A percentile compares a stretch with the other conserved stretches of the same genome.
Conservation (phyloP, 768 basidiomycete species). For the Mycena latifolia region DNA sequence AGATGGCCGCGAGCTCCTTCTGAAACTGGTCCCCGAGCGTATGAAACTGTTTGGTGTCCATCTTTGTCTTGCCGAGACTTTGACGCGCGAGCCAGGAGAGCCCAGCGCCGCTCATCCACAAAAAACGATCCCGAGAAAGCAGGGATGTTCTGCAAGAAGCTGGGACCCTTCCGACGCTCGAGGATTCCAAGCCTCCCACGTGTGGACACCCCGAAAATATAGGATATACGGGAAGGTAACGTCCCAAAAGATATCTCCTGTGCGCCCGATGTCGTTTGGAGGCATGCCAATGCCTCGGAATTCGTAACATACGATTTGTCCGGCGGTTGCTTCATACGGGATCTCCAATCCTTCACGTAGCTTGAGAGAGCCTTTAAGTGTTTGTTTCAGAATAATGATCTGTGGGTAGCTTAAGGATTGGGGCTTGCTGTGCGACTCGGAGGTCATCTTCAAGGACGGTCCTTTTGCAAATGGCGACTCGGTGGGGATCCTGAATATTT, state of each 20-base stretch:
- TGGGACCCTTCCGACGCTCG: conserved; percentile 1
- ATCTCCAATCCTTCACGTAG: neutral
- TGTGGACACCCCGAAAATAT: neutral
- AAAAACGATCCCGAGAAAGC: neutral
- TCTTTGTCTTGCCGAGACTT: neutral
- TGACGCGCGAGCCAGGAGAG: neutral
- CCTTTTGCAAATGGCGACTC: too few species aligned
- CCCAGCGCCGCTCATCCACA: neutral
- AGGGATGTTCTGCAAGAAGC: conserved; percentile 7
- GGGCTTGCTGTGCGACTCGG: neutral
- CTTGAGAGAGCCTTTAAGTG: neutral
- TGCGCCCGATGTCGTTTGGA: conserved; percentile 1
- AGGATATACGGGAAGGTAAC: conserved; percentile 1
- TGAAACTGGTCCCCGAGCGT: neutral
- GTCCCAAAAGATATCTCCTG: conserved; percentile 16
- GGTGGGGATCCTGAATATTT: too few species aligned
- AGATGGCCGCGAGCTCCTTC: neutral
- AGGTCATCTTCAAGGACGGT: too few species aligned
- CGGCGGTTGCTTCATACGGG: neutral
- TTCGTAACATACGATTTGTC: neutral
- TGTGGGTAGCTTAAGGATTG: neutral
- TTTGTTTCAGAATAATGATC: neutral
- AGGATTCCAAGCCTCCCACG: conserved; percentile 11
- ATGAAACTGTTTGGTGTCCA: conserved; percentile 1
- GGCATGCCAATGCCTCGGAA: conserved; percentile 5